Evolutionary conservation across 1,284 basidiomycete species (phyloP).

Genomic region (Melampsora larici-populina): DNA sequence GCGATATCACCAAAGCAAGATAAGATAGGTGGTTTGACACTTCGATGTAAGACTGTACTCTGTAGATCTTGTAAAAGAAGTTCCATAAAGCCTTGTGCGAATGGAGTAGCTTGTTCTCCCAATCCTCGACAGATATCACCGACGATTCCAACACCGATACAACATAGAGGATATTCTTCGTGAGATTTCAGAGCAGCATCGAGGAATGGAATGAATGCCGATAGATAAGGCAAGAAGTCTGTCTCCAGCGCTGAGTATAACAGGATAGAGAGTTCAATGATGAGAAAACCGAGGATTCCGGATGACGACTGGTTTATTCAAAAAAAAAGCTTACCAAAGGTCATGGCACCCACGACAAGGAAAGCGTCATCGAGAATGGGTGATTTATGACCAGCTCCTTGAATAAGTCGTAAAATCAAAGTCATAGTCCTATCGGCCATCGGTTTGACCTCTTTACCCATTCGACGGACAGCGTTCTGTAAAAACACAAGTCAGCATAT

Average conservation of each 20-base stretch:
- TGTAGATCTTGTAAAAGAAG: constrained; percentile 87
- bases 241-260: constrained; percentile 67
- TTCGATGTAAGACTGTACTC: constrained; percentile 82
- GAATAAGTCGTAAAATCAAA: constrained; percentile 77
- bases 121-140: constrained; percentile 92
- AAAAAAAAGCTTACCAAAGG: constrained; percentile 60
- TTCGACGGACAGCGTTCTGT: constrained; percentile 77
- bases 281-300: neutral
- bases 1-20: constrained; percentile 97
- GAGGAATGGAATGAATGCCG: constrained; percentile 83
- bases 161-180: constrained; percentile 93
- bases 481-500: constrained; percentile 3
- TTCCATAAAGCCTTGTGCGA: constrained; percentile 82
- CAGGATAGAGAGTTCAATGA: neutral
- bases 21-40: constrained; percentile 93
- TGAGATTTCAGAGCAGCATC: constrained; percentile 84
- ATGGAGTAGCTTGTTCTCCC: constrained; percentile 75
- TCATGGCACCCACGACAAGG: constrained; percentile 85
- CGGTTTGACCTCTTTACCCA: constrained; percentile 77
- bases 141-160: constrained; percentile 90
- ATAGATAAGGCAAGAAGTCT: constrained; percentile 81
- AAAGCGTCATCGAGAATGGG: constrained; percentile 97
- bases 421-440: constrained; percentile 95
- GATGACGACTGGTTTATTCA: neutral
- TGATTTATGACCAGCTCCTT: constrained; percentile 81